Percentiles rank a stretch among this genome's conserved stretches.
Evolutionary conservation across 768 basidiomycete genomes (phyloP).

Genomic region (Chalciporus piperatus): DNA sequence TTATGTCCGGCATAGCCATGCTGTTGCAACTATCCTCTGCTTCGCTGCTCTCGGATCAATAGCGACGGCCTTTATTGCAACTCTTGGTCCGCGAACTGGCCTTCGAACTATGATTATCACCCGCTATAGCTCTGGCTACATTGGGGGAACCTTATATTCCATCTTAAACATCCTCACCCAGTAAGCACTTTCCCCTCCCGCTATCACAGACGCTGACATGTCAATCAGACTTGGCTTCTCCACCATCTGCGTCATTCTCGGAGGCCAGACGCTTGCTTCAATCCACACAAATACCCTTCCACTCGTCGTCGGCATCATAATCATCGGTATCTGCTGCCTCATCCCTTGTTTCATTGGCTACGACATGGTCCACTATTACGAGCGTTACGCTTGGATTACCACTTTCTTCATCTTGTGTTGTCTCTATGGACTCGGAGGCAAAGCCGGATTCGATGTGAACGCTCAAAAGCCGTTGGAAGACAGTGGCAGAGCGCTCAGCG

Average conservation of each 20-base stretch:
- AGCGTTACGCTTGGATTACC: constrained; percentile 55
- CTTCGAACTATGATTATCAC: constrained; percentile 54
- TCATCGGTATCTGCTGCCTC: constrained; percentile 41
- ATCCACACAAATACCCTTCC: constrained; percentile 44
- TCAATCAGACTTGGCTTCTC: constrained; percentile 44
- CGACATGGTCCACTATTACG: constrained; percentile 45
- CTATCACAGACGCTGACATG: background rate
- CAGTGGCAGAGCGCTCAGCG: constrained; percentile 41
- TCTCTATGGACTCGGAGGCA: constrained; percentile 48
- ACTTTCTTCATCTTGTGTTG: constrained; percentile 46
- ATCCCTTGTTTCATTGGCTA: constrained; percentile 49
- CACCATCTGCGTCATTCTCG: constrained; percentile 47
- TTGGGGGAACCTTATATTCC: constrained; percentile 48
- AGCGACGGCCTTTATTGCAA: constrained; percentile 49
- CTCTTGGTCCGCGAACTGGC: constrained; percentile 51
- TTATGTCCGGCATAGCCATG: constrained; percentile 31
- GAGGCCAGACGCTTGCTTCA: constrained; percentile 49
- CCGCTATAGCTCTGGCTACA: constrained; percentile 47
- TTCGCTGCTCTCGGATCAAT: constrained; percentile 44
- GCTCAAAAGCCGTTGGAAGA: constrained; percentile 44
- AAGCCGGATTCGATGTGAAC: constrained; percentile 44
- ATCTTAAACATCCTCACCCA: constrained; percentile 54
- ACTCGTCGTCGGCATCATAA: constrained; percentile 47
- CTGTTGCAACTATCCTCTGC: constrained; percentile 43
- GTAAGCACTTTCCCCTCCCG: constrained; percentile 13